Conservation (phyloP, 208 protist species). For the Trypanosoma caninum region DNA sequence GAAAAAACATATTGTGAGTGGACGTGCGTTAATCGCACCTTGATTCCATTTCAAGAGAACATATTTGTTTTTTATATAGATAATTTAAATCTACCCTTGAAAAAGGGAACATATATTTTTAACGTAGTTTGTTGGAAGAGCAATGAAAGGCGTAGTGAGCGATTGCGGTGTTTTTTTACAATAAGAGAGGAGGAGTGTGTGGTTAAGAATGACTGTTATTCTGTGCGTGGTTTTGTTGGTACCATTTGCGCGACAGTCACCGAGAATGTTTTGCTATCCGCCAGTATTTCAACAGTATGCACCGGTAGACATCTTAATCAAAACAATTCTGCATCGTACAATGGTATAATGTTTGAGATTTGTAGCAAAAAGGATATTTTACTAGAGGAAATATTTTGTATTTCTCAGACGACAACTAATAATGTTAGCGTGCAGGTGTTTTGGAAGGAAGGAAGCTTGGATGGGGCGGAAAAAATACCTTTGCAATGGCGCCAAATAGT, state of each 20-base stretch:
- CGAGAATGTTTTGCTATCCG: constrained; percentile 11
- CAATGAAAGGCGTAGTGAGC: neutral
- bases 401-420: constrained; percentile 75
- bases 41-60: constrained; percentile 3
- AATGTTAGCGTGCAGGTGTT: constrained; percentile 79
- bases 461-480: constrained; percentile 58
- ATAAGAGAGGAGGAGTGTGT: neutral
- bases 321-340: constrained; percentile 82
- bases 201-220: constrained; percentile 17
- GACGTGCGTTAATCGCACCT: constrained; percentile 15
- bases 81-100: constrained; percentile 4
- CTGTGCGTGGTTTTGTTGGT: constrained; percentile 15
- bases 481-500: constrained; percentile 70
- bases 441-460: constrained; percentile 87
- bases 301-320: constrained; percentile 70
- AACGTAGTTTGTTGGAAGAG: constrained; percentile 11
- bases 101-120: constrained; percentile 23
- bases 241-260: constrained; percentile 8
- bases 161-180: constrained; percentile 14
- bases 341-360: constrained; percentile 92
- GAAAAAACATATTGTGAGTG: constrained; percentile 7
- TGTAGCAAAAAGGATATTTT: constrained; percentile 74
- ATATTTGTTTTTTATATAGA: constrained; percentile 8
- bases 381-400: constrained; percentile 87
- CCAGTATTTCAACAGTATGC: constrained; percentile 57